Evolutionary conservation across 371 early-diverging fungal genomes (phyloP).

Genomic region (Umbelopsis sp.): DNA sequence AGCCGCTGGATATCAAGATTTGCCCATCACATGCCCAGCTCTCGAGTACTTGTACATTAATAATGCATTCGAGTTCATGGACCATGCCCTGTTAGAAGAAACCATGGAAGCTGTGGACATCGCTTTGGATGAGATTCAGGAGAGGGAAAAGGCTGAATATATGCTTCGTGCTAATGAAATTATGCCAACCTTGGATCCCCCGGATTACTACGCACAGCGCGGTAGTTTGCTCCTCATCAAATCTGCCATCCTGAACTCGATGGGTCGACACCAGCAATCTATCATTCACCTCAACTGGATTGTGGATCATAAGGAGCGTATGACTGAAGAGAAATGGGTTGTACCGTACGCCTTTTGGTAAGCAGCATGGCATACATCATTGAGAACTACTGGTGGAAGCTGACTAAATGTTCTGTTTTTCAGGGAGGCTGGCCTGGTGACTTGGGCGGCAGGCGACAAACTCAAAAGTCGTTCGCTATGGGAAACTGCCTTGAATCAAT

Average conservation of each 20-base stretch:
- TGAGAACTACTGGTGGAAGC: not conserved
- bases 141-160: constrained; percentile 50
- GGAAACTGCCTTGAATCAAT: constrained; percentile 52
- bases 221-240: constrained; percentile 47
- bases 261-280: constrained; percentile 41
- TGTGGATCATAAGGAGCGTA: constrained; percentile 56
- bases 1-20: constrained; percentile 55
- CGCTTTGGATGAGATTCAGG: constrained; percentile 41
- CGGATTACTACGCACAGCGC: constrained; percentile 50
- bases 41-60: constrained; percentile 62
- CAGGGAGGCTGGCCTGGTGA: constrained; percentile 17
- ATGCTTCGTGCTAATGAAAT: constrained; percentile 47
- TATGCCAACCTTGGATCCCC: constrained; percentile 47
- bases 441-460: constrained; percentile 1
- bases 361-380: constrained; percentile 23
- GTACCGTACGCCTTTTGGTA: constrained; percentile 67
- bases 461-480: constrained; percentile 33
- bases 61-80: constrained; percentile 65
- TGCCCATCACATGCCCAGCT: constrained; percentile 56
- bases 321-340: constrained; percentile 57
- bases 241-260: constrained; percentile 41
- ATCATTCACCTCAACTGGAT: constrained; percentile 64
- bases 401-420: not conserved
- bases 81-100: constrained; percentile 36
- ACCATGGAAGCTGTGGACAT: constrained; percentile 42